A percentile compares a stretch with the other conserved stretches of the same genome.
Conservation (phyloP, 2,329 filamentous ascomycete species). For the Arthrobotrys pseudoclavata region DNA sequence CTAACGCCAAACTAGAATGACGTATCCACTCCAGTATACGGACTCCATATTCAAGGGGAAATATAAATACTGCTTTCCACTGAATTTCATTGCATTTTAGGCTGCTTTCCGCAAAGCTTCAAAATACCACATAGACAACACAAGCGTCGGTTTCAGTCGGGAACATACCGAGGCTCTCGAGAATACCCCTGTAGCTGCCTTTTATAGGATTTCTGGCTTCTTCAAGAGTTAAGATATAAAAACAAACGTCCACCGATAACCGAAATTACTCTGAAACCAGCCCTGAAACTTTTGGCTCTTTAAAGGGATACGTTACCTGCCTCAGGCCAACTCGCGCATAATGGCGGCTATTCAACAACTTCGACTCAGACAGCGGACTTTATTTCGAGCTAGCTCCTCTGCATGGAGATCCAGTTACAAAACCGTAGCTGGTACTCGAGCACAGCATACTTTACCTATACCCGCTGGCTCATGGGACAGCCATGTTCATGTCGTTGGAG, state of each 20-base stretch:
- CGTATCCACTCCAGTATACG: not conserved
- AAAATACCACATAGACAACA: slow-evolving; percentile 14
- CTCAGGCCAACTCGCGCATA: not conserved
- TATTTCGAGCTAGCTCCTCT: not conserved
- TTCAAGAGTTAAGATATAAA: not conserved
- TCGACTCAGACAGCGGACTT: not conserved
- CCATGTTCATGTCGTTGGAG: slow-evolving; percentile 64
- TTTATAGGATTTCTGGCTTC: slow-evolving; percentile 3
- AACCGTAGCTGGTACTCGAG: not conserved
- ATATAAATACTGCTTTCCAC: not conserved
- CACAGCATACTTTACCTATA: slow-evolving; percentile 18
- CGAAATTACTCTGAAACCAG: too few relatives aligned
- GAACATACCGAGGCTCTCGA: not conserved
- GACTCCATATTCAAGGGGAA: not conserved
- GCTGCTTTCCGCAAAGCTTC: not conserved
- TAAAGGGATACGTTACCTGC: too few relatives aligned
- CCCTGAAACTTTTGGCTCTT: not conserved
- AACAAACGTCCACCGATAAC: not conserved
- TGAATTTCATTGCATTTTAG: not conserved
- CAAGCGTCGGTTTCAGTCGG: not conserved
- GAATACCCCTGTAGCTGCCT: not conserved
- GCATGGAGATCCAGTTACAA: not conserved
- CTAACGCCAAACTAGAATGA: not conserved
- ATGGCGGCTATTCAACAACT: not conserved
- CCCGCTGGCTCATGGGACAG: slow-evolving; percentile 64